A percentile compares a stretch with the other conserved stretches of the same genome.
Evolutionary conservation across 148 eudicot species (phyloP).

Genomic region (Euryodendron excelsum): DNA sequence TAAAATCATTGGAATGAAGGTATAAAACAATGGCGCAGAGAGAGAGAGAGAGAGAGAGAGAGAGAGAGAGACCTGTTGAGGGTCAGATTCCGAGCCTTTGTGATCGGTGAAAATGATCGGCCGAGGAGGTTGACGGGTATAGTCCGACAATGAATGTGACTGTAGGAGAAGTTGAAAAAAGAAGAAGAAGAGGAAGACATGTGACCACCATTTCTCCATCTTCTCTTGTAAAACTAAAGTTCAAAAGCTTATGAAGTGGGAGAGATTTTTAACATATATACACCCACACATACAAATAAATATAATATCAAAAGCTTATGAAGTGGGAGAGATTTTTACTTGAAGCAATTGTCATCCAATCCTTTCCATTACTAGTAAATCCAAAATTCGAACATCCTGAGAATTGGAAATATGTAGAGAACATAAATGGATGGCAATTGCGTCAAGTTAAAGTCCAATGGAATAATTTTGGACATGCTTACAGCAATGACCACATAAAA

Average conservation of each 20-base stretch:
- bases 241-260: neutral
- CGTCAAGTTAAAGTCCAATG: conserved; percentile 33
- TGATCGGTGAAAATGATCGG: conserved; percentile 33
- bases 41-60: neutral
- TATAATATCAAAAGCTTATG: too few relatives aligned
- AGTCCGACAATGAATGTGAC: conserved; percentile 27
- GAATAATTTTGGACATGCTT: conserved; percentile 19
- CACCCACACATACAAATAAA: too few relatives aligned
- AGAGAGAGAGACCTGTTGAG: conserved; percentile 47
- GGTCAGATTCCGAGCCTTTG: conserved; percentile 38
- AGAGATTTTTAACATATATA: too few relatives aligned
- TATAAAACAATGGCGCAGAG: neutral
- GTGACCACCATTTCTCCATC: conserved; percentile 26
- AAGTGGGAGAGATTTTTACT: too few relatives aligned
- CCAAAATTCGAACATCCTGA: too few relatives aligned
- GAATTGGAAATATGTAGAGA: neutral
- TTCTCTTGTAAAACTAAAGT: conserved; percentile 10
- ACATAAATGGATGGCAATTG: conserved; percentile 19
- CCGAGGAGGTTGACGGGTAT: conserved; percentile 46
- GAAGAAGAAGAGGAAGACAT: conserved; percentile 16
- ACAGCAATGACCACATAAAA: conserved; percentile 1
- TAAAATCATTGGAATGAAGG: conserved; percentile 9
- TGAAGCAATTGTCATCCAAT: too few relatives aligned
- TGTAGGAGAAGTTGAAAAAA: neutral
- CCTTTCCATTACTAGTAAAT: too few relatives aligned